Conservation (phyloP, 352 stramenopile species). For the Phytophthora hibernalis region DNA sequence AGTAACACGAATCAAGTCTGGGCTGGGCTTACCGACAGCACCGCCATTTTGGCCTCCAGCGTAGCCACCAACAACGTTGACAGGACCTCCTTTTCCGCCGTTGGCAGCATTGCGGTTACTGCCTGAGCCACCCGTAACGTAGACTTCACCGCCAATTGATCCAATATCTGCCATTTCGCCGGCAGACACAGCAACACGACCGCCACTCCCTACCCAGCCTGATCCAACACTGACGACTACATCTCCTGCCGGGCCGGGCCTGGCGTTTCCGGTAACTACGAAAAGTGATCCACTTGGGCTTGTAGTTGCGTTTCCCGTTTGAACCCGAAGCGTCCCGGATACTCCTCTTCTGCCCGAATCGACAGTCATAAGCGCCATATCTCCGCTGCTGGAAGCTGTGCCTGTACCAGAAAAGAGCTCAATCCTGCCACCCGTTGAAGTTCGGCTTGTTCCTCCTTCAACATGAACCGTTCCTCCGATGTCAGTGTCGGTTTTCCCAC, state of each 20-base stretch:
- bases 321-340: slow-evolving; percentile 76
- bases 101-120: slow-evolving; percentile 46
- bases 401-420: slow-evolving; percentile 64
- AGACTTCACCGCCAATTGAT: slow-evolving; percentile 59
- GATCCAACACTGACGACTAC: slow-evolving; percentile 82
- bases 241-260: slow-evolving; percentile 74
- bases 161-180: slow-evolving; percentile 57
- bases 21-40: slow-evolving; percentile 50
- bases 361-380: slow-evolving; percentile 65
- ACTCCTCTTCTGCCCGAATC: slow-evolving; percentile 83
- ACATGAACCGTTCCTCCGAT: slow-evolving; percentile 65
- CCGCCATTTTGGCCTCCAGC: slow-evolving; percentile 47
- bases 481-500: slow-evolving; percentile 47
- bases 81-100: slow-evolving; percentile 66
- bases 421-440: slow-evolving; percentile 68
- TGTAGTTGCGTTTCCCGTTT: slow-evolving; percentile 73
- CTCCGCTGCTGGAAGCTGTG: slow-evolving; percentile 61
- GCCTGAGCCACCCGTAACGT: slow-evolving; percentile 58
- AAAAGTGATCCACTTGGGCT: slow-evolving; percentile 78
- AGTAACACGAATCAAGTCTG: background rate
- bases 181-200: slow-evolving; percentile 74
- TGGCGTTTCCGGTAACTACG: slow-evolving; percentile 79
- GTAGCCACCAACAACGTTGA: slow-evolving; percentile 64
- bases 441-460: slow-evolving; percentile 59
- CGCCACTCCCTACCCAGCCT: slow-evolving; percentile 86